Conservation (phyloP, 2,329 filamentous ascomycete genomes). For the Stemphylium beticola region DNA sequence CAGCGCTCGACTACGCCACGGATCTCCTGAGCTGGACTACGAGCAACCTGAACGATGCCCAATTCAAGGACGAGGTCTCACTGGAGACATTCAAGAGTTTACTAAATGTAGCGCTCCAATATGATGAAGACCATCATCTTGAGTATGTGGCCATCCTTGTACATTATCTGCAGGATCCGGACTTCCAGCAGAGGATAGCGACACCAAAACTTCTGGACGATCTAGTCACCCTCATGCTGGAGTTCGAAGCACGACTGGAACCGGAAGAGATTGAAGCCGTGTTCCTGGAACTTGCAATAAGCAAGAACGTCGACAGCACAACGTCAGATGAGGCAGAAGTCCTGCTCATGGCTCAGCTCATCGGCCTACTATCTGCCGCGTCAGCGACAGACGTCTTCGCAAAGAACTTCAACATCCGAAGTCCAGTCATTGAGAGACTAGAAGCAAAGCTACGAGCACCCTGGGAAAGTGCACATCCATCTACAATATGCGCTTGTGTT, state of each 20-base stretch:
- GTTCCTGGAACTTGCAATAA: slow-evolving; percentile 37
- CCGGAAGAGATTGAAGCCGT: slow-evolving; percentile 34
- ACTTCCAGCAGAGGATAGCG: slow-evolving; percentile 44
- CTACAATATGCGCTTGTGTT: slow-evolving; percentile 44
- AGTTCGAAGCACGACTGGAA: slow-evolving; percentile 39
- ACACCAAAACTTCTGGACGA: slow-evolving; percentile 36
- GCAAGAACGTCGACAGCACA: slow-evolving; percentile 30
- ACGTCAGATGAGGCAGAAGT: slow-evolving; percentile 34
- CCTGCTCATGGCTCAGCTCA: slow-evolving; percentile 39
- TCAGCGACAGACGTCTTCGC: slow-evolving; percentile 45
- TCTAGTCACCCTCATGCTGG: slow-evolving; percentile 39
- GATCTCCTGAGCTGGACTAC: slow-evolving; percentile 46
- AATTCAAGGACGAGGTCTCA: slow-evolving; percentile 42
- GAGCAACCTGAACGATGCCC: slow-evolving; percentile 42
- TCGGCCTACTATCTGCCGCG: slow-evolving; percentile 40
- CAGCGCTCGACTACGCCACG: slow-evolving; percentile 41
- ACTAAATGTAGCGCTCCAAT: slow-evolving; percentile 33
- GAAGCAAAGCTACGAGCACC: slow-evolving; percentile 31
- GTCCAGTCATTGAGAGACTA: slow-evolving; percentile 36
- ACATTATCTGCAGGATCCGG: slow-evolving; percentile 45
- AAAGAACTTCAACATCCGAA: slow-evolving; percentile 31
- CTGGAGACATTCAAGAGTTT: slow-evolving; percentile 36
- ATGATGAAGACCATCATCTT: slow-evolving; percentile 45
- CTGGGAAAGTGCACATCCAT: slow-evolving; percentile 26
- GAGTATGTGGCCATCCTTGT: slow-evolving; percentile 42